Conservation (phyloP, 306 rosid species). For the Nissolia schottii region DNA sequence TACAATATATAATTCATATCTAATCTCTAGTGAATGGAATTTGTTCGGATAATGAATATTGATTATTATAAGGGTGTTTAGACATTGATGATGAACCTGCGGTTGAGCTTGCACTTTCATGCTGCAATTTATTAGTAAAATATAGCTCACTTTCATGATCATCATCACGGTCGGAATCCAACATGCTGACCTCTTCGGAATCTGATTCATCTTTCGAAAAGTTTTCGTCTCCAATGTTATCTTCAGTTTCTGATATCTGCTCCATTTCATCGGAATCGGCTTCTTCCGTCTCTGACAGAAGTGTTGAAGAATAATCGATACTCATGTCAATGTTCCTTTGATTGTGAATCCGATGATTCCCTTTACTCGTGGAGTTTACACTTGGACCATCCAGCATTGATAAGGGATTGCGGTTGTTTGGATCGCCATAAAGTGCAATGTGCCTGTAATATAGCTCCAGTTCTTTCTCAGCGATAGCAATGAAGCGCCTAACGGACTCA, state of each 20-base stretch:
- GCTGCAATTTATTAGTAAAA: conserved; percentile 19
- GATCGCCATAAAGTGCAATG: conserved; percentile 75
- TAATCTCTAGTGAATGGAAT: conserved; percentile 10
- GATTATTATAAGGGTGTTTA: conserved; percentile 29
- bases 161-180: conserved; percentile 22
- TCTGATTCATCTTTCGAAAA: conserved; percentile 39
- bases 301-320: conserved; percentile 27
- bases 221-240: conserved; percentile 30
- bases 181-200: conserved; percentile 39
- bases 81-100: conserved; percentile 25
- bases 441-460: conserved; percentile 82
- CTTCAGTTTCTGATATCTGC: conserved; percentile 43
- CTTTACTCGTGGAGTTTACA: conserved; percentile 19
- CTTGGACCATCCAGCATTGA: conserved; percentile 52
- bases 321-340: conserved; percentile 24
- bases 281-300: conserved; percentile 31
- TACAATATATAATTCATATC: conserved; percentile 1
- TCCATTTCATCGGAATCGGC: conserved; percentile 31
- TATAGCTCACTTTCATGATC: conserved; percentile 31
- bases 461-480: conserved; percentile 80
- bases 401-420: conserved; percentile 57
- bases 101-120: conserved; percentile 7
- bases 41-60: conserved; percentile 12
- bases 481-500: conserved; percentile 74
- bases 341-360: conserved; percentile 17